Conservation (phyloP, 257 asterid genomes). For the Coffea canephora region DNA sequence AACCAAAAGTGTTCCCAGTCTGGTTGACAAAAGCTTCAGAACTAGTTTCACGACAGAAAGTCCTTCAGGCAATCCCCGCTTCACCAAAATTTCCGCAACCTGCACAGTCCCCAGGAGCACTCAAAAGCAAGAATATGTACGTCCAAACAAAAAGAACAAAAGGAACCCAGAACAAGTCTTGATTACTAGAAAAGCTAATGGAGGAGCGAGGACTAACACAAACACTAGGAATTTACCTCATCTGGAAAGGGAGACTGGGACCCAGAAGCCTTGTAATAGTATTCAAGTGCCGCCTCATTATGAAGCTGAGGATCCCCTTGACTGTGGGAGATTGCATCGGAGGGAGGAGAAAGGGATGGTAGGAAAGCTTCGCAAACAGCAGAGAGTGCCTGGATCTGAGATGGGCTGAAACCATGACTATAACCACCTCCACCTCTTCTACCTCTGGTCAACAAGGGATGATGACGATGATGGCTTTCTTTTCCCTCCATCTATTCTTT, state of each 20-base stretch:
- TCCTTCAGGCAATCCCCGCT: constrained; percentile 48
- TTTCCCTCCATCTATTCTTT: constrained; percentile 16
- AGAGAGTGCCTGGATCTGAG: constrained; percentile 66
- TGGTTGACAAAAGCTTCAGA: constrained; percentile 51
- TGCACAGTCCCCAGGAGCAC: constrained; percentile 5
- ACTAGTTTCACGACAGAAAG: constrained; percentile 45
- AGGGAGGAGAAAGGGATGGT: constrained; percentile 48
- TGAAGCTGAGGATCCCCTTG: neutral
- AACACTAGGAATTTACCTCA: constrained; percentile 36
- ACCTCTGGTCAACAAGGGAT: constrained; percentile 49
- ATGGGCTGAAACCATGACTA: constrained; percentile 70
- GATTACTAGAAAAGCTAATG: neutral
- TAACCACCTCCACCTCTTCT: constrained; percentile 32
- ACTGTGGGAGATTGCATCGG: neutral
- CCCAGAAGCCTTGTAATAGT: constrained; percentile 42
- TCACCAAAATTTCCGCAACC: constrained; percentile 72
- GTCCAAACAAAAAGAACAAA: neutral
- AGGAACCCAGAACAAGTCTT: neutral
- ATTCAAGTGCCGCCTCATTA: constrained; percentile 15
- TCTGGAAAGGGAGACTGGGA: constrained; percentile 45
- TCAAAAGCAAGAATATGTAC: neutral
- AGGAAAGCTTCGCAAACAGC: constrained; percentile 67
- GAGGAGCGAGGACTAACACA: no score
- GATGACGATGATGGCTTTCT: constrained; percentile 13
- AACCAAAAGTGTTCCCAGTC: constrained; percentile 73